These are phyloP conservation scores for Suillus cothurnatus DNA, from an alignment of 768 basidiomycete species.

Conservation along the genomic window DNA sequence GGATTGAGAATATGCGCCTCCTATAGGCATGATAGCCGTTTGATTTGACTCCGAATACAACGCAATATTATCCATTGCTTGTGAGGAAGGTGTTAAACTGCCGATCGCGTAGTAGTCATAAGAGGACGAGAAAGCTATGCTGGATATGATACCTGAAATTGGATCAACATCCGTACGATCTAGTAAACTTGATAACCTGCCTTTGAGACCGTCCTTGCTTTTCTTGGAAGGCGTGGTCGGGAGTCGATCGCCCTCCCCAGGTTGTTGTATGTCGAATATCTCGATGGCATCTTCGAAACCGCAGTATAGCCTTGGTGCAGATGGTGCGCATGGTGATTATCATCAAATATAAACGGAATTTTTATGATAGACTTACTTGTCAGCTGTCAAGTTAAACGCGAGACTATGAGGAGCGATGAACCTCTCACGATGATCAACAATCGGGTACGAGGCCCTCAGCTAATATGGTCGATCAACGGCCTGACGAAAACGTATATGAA, in stretches of 20 bases:
- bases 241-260: slow-evolving; percentile 74
- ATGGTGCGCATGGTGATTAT: not conserved
- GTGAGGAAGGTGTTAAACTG: slow-evolving; percentile 55
- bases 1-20: slow-evolving; percentile 41
- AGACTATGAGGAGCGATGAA: slow-evolving; percentile 86
- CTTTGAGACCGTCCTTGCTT: slow-evolving; percentile 86
- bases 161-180: slow-evolving; percentile 4
- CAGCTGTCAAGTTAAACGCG: slow-evolving; percentile 69
- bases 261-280: slow-evolving; percentile 73
- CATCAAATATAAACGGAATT: not conserved
- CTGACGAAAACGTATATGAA: not conserved
- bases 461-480: slow-evolving; percentile 29
- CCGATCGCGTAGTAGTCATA: slow-evolving; percentile 81
- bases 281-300: slow-evolving; percentile 87
- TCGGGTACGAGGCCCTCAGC: slow-evolving; percentile 90
- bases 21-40: slow-evolving; percentile 62
- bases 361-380: slow-evolving; percentile 50
- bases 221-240: slow-evolving; percentile 73
- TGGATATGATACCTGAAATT: slow-evolving; percentile 76
- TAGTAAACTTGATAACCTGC: slow-evolving; percentile 36
- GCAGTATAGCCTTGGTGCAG: slow-evolving; percentile 70
- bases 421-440: slow-evolving; percentile 93
- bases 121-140: slow-evolving; percentile 73
- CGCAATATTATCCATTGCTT: slow-evolving; percentile 55
- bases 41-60: slow-evolving; percentile 65